Evolutionary conservation across 2,329 filamentous ascomycete genomes (phyloP).

Genomic region (Leptographium galeiforme): DNA sequence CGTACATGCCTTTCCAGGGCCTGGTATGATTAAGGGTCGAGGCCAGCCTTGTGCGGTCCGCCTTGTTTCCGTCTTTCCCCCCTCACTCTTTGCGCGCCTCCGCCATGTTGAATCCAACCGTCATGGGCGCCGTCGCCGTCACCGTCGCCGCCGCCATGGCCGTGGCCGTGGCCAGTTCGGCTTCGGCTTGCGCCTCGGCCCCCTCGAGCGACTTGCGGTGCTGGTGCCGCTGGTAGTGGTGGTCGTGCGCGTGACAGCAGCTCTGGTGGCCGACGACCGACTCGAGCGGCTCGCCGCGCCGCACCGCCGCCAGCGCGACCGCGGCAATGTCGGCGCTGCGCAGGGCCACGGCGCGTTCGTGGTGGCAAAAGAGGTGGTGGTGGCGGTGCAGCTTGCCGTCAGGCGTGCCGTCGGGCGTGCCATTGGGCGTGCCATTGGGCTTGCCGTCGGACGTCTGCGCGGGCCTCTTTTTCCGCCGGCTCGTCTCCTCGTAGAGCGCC

Average conservation of each 20-base stretch:
- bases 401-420: not conserved
- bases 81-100: too few species aligned
- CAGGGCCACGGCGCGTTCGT: slow-evolving; percentile 30
- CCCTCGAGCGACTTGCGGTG: not conserved
- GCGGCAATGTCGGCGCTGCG: slow-evolving; percentile 35
- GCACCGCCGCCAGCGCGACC: slow-evolving; percentile 29
- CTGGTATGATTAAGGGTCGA: too few species aligned
- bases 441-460: not conserved
- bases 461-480: slow-evolving; percentile 17
- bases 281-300: slow-evolving; percentile 27
- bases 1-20: too few species aligned
- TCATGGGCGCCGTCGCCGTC: too few species aligned
- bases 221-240: not conserved
- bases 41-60: too few species aligned
- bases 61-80: too few species aligned
- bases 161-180: not conserved
- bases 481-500: slow-evolving; percentile 23
- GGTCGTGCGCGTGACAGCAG: not conserved
- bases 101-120: too few species aligned
- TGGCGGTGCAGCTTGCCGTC: not conserved
- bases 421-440: not conserved
- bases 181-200: not conserved
- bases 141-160: too few species aligned
- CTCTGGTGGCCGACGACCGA: slow-evolving; percentile 16
- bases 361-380: slow-evolving; percentile 9